Evolutionary conservation across 1,284 basidiomycete genomes (phyloP).

Genomic region (Ceratorhiza oryzae-sativae): DNA sequence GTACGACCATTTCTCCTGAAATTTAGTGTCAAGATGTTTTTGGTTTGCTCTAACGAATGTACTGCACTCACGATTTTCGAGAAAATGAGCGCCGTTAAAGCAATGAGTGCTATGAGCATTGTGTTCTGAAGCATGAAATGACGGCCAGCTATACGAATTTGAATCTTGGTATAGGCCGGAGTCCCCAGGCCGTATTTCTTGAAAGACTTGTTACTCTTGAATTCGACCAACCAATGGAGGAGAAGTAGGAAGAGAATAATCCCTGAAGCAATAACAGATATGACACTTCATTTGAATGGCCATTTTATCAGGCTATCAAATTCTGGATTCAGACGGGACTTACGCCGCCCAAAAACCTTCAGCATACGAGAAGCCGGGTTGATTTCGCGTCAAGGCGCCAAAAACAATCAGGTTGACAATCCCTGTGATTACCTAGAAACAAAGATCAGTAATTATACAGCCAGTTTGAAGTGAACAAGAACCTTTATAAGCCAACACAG

Average conservation of each 20-base stretch:
- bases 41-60: background rate
- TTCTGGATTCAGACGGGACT: too few relatives aligned
- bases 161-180: constrained; percentile 43
- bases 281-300: too few relatives aligned
- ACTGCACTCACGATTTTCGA: constrained; percentile 42
- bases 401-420: constrained; percentile 52
- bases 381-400: constrained; percentile 49
- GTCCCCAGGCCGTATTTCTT: constrained; percentile 15
- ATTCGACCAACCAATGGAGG: constrained; percentile 51
- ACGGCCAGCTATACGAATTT: constrained; percentile 50
- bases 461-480: background rate
- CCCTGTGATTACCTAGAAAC: constrained; percentile 47
- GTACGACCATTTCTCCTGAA: constrained; percentile 45
- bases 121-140: constrained; percentile 55
- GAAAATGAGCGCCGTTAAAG: constrained; percentile 42
- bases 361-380: constrained; percentile 48
- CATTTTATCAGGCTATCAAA: too few relatives aligned
- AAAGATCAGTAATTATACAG: background rate
- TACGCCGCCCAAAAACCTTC: constrained; percentile 56
- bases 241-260: constrained; percentile 51
- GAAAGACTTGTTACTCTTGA: constrained; percentile 39
- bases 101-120: constrained; percentile 51
- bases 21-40: too few relatives aligned
- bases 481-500: constrained; percentile 54
- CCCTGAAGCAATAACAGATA: constrained; percentile 51